phyloP scores from a whole-genome alignment of 345 rosid genomes.

The Arabidopsis suecica region DNA sequence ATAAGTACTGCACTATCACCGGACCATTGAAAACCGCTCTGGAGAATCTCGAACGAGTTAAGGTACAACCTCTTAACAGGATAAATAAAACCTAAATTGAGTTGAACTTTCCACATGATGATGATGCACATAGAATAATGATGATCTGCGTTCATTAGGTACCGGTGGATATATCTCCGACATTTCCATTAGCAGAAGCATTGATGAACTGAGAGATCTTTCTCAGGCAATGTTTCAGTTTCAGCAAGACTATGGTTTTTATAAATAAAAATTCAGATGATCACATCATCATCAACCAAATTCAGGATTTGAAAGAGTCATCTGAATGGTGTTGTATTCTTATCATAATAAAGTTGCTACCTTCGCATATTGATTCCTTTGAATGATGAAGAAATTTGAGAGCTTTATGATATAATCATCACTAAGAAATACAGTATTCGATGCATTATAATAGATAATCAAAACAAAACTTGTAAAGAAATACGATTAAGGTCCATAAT shows the following conservation, averaged over 20 bases:
- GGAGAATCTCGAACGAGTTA: constrained; percentile 61
- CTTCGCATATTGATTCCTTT: neutral
- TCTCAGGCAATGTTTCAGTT: constrained; percentile 22
- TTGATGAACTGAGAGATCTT: constrained; percentile 45
- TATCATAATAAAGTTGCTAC: neutral
- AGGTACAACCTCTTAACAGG: constrained; percentile 49
- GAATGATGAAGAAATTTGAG: neutral
- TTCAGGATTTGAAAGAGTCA: neutral
- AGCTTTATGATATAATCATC: neutral
- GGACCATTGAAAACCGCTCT: constrained; percentile 66
- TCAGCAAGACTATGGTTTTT: neutral
- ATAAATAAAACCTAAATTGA: neutral
- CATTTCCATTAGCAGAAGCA: constrained; percentile 59
- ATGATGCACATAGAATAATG: neutral
- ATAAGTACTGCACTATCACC: constrained; percentile 70
- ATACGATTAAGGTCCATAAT: constrained; percentile 26
- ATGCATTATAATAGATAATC: neutral
- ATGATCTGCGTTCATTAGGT: constrained; percentile 51
- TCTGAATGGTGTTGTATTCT: constrained; percentile 6
- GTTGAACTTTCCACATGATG: constrained; percentile 4
- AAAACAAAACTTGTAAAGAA: constrained; percentile 10
- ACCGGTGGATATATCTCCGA: constrained; percentile 79
- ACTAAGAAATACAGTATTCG: neutral
- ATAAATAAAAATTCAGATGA: constrained; percentile 17
- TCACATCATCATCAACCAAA: neutral